Base-by-base conservation (phyloP, 176 grass and related monocot species). In the Poa pratensis region DNA sequence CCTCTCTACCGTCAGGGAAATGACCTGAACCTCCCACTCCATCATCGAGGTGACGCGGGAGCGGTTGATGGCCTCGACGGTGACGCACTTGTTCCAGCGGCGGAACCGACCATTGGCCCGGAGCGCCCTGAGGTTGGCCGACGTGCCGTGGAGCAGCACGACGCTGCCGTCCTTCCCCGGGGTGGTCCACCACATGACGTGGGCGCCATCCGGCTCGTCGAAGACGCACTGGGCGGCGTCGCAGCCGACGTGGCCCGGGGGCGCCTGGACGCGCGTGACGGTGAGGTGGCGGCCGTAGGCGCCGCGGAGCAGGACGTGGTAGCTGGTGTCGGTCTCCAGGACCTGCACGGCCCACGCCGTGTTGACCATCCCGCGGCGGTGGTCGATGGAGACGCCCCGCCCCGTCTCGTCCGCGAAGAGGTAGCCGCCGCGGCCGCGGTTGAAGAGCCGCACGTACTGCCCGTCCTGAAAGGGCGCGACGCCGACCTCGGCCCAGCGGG, bases 381-480 rank as follows among this genome's bases (percentile, higher is more conserved):
- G 4, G 77, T 73, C 88, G 14, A 79, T 28, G 72, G 77, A 80
- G 77, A 87, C 81, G 72, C 69, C 83, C 76, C 39, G 39, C 69
- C 67, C 87, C 35, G 37, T 11, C 28, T 71, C 83, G 66, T 88
- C 66, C 12, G 80, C 80, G 80, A 71, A 83, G 80, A 83, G 80
- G 74, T 82, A 77, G 28, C 69, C 90, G n/a, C 73, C 68, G 73
- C 81, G 85, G 82, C 75, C 82, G 74, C 69, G 73, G 85, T 85
- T 87, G 51, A 53, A 39, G 64, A 86, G 88, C 22, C 91, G 88
- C 70, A 90, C 91, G 85, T 88, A 90, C 64, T 89, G 85, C 66
- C 89, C 88, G 74, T 81, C 79, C 60, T 84, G 82, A 68, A 89
- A 90, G 1, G 85, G 88, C 4, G 71, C 60, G 10, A 77, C 57